Percentiles rank a stretch among this genome's conserved stretches.
These are phyloP conservation scores for Pleurotus tuoliensis DNA, from an alignment of 768 basidiomycete species.

Conservation along the genomic window DNA sequence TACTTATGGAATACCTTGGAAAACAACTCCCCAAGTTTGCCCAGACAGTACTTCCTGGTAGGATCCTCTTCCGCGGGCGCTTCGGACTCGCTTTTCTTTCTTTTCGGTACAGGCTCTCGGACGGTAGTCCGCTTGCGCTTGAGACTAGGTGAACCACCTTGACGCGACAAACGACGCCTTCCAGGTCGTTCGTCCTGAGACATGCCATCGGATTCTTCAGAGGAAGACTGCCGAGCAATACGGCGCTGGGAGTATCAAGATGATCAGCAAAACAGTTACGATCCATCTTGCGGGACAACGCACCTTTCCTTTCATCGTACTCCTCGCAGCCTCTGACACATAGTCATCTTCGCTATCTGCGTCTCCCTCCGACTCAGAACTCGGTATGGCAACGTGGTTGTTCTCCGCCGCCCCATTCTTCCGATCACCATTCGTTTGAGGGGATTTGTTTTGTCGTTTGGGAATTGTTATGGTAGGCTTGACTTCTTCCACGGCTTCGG, in stretches of 20 bases:
- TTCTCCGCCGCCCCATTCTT: background rate
- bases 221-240: conserved; percentile 33
- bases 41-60: conserved; percentile 74
- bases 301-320: conserved; percentile 25
- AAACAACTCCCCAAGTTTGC: conserved; percentile 71
- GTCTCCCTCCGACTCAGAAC: conserved; percentile 47
- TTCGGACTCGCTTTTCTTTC: conserved; percentile 40
- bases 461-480: conserved; percentile 16
- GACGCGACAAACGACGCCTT: conserved; percentile 8
- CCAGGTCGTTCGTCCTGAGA: conserved; percentile 17
- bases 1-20: conserved; percentile 68
- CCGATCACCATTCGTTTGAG: background rate
- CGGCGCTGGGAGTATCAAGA: conserved; percentile 31
- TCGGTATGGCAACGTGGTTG: conserved; percentile 5
- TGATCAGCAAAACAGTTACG: background rate
- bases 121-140: conserved; percentile 55
- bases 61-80: conserved; percentile 57
- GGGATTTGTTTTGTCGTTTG: conserved; percentile 8
- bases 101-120: conserved; percentile 40
- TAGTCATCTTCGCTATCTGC: conserved; percentile 71
- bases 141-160: conserved; percentile 12
- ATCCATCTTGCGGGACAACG: conserved; percentile 8
- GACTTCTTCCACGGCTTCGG: conserved; percentile 50
- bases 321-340: conserved; percentile 39
- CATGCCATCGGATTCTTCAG: conserved; percentile 20